Conservation (phyloP, 176 grass and related monocot species). For the Oryza punctata region DNA sequence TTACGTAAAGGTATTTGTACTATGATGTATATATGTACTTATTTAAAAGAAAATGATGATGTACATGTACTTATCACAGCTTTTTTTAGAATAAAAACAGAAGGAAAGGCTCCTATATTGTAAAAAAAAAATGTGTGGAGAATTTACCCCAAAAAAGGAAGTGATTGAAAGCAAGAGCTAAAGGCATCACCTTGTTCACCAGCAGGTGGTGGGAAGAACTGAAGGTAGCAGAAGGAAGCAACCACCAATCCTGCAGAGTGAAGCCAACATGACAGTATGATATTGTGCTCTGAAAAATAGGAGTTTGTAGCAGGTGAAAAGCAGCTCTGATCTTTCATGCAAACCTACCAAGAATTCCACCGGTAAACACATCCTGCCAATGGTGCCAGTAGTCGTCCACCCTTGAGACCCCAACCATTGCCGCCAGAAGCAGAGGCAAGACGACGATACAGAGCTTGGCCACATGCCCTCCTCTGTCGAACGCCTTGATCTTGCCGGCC, state of each 20-base stretch:
- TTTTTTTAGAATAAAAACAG: neutral
- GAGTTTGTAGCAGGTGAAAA: neutral
- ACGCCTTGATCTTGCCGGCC: constrained; percentile 48
- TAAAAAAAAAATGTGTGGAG: too few relatives aligned
- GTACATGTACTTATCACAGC: neutral
- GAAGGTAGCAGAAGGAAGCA: constrained; percentile 48
- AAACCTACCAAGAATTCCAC: constrained; percentile 38
- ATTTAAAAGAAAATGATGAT: too few relatives aligned
- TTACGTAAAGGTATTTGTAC: neutral
- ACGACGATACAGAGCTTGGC: constrained; percentile 50
- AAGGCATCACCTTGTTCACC: constrained; percentile 31
- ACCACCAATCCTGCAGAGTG: constrained; percentile 35
- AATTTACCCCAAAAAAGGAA: too few relatives aligned
- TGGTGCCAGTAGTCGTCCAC: constrained; percentile 63
- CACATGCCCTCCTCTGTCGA: constrained; percentile 42
- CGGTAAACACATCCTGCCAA: constrained; percentile 55
- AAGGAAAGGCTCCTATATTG: neutral
- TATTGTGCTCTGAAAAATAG: neutral
- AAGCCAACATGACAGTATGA: neutral
- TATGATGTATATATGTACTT: neutral
- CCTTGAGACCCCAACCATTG: constrained; percentile 45
- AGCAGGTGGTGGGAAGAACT: constrained; percentile 41
- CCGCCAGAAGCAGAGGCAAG: constrained; percentile 47
- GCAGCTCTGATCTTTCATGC: neutral
- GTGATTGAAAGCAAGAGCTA: neutral